These are phyloP conservation scores for Boletus sensibilis DNA, from an alignment of 768 basidiomycete genomes.

Conservation along the genomic window DNA sequence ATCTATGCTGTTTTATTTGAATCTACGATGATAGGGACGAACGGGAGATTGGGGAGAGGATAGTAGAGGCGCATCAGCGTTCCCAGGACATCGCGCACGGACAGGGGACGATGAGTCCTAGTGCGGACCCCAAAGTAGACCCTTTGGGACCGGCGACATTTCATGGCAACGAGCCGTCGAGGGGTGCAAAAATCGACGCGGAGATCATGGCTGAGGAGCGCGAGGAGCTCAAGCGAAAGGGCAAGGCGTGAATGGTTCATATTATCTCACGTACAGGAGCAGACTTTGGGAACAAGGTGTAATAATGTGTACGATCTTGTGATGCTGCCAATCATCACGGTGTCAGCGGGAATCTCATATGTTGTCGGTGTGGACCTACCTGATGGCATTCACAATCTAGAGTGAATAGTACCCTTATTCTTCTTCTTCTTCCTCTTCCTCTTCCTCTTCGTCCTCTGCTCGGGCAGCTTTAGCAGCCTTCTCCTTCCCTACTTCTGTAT, in stretches of 20 bases:
- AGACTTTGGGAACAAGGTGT: not conserved
- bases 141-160: conserved; percentile 49
- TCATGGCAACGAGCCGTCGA: conserved; percentile 58
- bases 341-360: not conserved
- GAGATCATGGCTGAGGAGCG: conserved; percentile 53
- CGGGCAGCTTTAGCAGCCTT: conserved; percentile 40
- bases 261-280: not conserved
- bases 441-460: conserved; percentile 49
- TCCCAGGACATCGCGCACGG: conserved; percentile 28
- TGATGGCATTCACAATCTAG: not conserved
- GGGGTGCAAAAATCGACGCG: conserved; percentile 58
- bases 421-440: conserved; percentile 40
- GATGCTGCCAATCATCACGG: not conserved
- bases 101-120: conserved; percentile 29
- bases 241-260: conserved; percentile 25
- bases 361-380: not conserved
- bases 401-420: conserved; percentile 17
- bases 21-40: conserved; percentile 35
- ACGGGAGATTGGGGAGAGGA: conserved; percentile 41
- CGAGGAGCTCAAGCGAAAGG: conserved; percentile 46
- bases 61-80: conserved; percentile 34
- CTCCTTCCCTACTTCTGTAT: conserved; percentile 61
- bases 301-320: not conserved
- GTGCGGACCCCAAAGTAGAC: conserved; percentile 37
- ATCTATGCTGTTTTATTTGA: not conserved